Conservation (phyloP, 2,329 filamentous ascomycete species). For the Pestalotiopsis sp. region DNA sequence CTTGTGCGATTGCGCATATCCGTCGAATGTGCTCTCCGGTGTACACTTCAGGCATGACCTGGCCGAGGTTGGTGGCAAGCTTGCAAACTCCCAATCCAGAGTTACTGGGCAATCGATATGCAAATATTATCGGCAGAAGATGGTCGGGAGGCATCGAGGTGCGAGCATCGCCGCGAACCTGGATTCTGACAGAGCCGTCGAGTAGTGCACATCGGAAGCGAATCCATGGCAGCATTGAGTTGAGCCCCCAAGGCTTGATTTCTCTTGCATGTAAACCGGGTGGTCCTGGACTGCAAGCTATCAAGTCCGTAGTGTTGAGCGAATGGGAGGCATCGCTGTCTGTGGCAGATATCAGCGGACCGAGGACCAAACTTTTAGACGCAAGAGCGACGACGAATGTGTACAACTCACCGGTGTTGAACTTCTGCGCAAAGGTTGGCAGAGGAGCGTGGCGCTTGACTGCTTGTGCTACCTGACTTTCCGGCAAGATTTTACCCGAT, state of each 20-base stretch:
- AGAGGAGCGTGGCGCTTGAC: background rate
- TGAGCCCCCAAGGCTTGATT: background rate
- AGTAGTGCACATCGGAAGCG: background rate
- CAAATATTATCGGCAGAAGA: no score
- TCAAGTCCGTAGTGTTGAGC: background rate
- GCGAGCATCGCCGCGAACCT: background rate
- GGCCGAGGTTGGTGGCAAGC: background rate
- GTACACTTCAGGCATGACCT: background rate
- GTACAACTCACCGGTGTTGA: background rate
- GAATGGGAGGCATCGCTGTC: no score
- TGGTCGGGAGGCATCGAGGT: background rate
- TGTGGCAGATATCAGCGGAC: no score
- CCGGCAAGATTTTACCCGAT: background rate
- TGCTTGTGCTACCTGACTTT: background rate
- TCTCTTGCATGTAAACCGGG: background rate
- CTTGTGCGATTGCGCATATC: background rate
- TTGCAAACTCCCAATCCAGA: background rate
- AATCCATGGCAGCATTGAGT: background rate
- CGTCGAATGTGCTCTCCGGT: background rate
- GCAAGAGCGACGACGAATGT: background rate
- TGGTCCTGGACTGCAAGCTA: background rate
- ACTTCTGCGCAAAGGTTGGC: background rate
- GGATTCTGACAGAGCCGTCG: background rate
- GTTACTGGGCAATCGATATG: no score
- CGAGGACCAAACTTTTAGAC: fast-evolving